Conservation (phyloP, 73 alveolate species). For the Blepharisma japonicum region DNA sequence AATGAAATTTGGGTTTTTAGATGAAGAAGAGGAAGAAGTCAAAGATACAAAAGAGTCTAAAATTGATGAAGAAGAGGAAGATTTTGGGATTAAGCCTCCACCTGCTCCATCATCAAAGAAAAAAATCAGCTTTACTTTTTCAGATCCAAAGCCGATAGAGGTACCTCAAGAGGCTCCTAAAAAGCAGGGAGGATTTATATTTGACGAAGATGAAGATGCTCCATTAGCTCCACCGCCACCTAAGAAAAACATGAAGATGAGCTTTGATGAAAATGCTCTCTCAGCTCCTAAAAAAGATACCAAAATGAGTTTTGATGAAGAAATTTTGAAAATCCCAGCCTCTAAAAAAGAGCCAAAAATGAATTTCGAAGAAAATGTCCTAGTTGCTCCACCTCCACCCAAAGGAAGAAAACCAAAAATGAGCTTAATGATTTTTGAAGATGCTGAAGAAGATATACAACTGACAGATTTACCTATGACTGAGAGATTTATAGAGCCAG, state of each 20-base stretch:
- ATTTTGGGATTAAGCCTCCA: conserved; percentile 27
- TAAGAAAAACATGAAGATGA: background rate
- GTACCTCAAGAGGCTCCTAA: too few relatives aligned
- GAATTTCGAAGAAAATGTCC: too few relatives aligned
- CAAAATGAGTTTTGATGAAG: too few relatives aligned
- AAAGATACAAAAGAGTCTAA: background rate
- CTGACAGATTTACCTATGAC: background rate
- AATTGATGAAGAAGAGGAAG: background rate
- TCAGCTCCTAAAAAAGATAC: background rate
- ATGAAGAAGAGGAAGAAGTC: too few relatives aligned
- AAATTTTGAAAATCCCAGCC: too few relatives aligned
- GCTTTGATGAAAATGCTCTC: background rate
- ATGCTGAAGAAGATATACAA: background rate
- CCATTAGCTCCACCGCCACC: background rate
- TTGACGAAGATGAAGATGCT: background rate
- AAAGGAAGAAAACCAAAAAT: too few relatives aligned
- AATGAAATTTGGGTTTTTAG: too few relatives aligned
- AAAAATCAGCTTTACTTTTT: background rate
- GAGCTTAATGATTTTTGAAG: background rate
- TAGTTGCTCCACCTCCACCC: too few relatives aligned
- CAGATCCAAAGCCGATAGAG: background rate
- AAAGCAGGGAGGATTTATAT: too few relatives aligned
- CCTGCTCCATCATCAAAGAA: conserved; percentile 32
- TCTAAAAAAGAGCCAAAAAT: too few relatives aligned
- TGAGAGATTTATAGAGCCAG: background rate